Evolutionary conservation across 768 basidiomycete genomes (phyloP), one percentile per base, ranked within the genome.

Genomic region (Floccularia luteovirens): DNA sequence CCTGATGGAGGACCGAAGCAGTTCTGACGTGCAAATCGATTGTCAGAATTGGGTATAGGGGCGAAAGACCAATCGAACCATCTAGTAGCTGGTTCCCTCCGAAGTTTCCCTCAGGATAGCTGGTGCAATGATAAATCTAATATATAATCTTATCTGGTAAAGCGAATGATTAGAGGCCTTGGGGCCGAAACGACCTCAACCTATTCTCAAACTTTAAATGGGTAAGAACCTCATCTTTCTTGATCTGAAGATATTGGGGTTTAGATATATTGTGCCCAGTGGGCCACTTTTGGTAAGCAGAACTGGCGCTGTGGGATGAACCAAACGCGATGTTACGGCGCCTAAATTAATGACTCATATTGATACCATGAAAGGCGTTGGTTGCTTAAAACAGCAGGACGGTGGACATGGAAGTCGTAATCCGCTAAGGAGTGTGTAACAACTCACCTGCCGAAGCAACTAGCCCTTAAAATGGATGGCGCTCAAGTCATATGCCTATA

Each of bases 21-120:
- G 81, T 88, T 86, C 85, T 88, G 85, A 86, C 81, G 80, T 87
- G 85, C 85, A 88, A 87, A 87, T 87, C 82, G 79, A 85, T 87
- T 79, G 83, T 86, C 79, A 70, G 83, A 87, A 81, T 83, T 85
- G 83, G 82, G 83, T 85, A 86, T 87, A 86, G 84, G 84, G 85
- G 83, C 79, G 80, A 87, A 87, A 87, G 85, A 87, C 84, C 82
- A 85, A 87, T 88, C 81, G 81, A 86, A 84, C 82, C 82, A 82
- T 85, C 67, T 83, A 84, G 81, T 85, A 82, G 82, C 82, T 86
- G 81, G 81, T 85, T 86, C 81, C 82, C 78, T 76, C 79, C 79
- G 78, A 82, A 85, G 80, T 82, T 84, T 85, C 82, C 79, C 82
- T 69, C 66, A 69, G 67, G 66, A 69, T 68, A 68, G 65, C 66